Evolutionary conservation across 169 alveolate species (phyloP).

Genomic region (Perkinsus chesapeaki): DNA sequence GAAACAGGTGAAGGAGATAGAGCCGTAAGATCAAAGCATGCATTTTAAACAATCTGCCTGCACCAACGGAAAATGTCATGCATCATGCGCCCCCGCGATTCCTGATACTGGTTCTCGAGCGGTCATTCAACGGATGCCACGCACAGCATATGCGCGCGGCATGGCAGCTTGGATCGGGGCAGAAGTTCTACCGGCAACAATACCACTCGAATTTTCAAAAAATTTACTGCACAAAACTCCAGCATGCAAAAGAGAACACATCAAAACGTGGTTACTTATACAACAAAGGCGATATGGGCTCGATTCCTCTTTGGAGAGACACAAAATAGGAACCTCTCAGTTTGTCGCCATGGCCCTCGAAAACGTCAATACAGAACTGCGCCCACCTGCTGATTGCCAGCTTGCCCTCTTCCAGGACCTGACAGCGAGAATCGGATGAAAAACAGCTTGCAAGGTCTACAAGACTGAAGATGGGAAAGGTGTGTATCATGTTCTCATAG

Average conservation of each 20-base stretch:
- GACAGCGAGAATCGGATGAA: background rate
- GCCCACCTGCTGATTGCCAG: background rate
- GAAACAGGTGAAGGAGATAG: too few species aligned
- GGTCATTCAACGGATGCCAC: too few species aligned
- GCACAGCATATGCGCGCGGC: too few species aligned
- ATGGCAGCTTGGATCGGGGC: too few species aligned
- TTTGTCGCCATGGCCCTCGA: background rate
- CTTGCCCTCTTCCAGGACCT: background rate
- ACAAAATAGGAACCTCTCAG: background rate
- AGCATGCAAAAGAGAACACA: background rate
- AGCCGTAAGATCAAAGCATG: too few species aligned
- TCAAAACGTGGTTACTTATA: background rate
- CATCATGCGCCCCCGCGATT: too few species aligned
- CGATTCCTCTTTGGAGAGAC: background rate
- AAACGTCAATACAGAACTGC: background rate
- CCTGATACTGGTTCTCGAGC: too few species aligned
- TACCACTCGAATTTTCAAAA: too few species aligned
- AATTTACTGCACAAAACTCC: too few species aligned
- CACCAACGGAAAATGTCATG: too few species aligned
- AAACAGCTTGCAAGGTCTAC: background rate
- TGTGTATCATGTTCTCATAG: background rate
- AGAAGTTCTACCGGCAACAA: too few species aligned
- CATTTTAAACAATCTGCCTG: too few species aligned
- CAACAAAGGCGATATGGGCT: background rate
- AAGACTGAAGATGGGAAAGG: background rate